Percentiles rank a stretch among this genome's conserved stretches.
These are phyloP conservation scores for Bothriochloa decipiens DNA, from an alignment of 176 grass and related monocot genomes.

Conservation along the genomic window DNA sequence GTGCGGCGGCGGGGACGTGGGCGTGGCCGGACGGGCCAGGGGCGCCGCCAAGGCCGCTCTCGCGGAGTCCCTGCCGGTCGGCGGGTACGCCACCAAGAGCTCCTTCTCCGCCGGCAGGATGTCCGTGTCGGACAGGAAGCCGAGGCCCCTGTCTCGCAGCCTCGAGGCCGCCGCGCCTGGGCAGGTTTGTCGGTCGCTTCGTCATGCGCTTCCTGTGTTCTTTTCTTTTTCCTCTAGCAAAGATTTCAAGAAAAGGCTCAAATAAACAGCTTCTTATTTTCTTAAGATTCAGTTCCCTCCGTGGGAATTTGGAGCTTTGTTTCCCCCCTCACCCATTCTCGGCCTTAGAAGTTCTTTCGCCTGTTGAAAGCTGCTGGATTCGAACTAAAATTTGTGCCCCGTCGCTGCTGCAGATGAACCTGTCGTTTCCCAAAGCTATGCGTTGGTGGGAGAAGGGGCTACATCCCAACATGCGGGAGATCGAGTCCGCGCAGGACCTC, in stretches of 20 bases:
- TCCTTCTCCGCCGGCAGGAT: constrained; percentile 57
- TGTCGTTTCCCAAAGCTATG: constrained; percentile 57
- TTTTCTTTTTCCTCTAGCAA: no score
- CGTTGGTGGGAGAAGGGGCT: constrained; percentile 67
- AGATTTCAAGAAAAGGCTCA: no score
- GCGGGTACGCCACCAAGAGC: constrained; percentile 20
- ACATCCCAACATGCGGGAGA: constrained; percentile 62
- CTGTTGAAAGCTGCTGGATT: not conserved
- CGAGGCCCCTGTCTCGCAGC: constrained; percentile 32
- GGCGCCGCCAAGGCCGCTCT: constrained; percentile 21
- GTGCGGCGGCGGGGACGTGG: constrained; percentile 2
- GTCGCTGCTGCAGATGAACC: constrained; percentile 52
- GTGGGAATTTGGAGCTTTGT: not conserved
- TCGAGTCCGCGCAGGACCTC: constrained; percentile 64
- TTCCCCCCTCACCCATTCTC: not conserved
- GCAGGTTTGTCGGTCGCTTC: constrained; percentile 29
- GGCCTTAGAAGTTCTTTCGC: not conserved
- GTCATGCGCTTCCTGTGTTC: not conserved
- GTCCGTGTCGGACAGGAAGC: constrained; percentile 34
- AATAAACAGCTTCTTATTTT: no score
- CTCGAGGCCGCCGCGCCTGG: constrained; percentile 41
- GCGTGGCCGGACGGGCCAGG: constrained; percentile 20
- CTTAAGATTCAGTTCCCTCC: not conserved
- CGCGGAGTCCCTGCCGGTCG: constrained; percentile 32
- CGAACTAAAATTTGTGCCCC: not conserved